Base-by-base conservation (phyloP, 169 alveolate species). In the Cryptosporidium ryanae region DNA sequence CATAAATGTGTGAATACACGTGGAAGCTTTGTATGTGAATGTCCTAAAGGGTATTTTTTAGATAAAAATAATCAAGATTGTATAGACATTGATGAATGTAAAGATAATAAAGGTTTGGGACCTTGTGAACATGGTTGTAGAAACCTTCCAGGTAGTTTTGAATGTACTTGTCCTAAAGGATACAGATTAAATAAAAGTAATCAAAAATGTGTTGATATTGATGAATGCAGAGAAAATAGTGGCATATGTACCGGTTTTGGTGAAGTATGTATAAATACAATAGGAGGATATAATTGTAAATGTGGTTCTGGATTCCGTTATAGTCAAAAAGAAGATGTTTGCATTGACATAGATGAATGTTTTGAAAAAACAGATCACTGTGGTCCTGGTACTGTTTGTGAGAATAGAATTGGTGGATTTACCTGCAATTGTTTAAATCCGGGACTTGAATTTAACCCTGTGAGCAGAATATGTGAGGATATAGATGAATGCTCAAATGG, bases 21-120 rank as follows among this genome's bases (percentile, higher is more conserved):
- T 48, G 94, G 94, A 18, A 71, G 91, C 17, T 91, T 29, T 67
- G 59, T 67, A 17, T 91, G 94, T 64, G 92, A 82, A 64, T 91
- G 94, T 64, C 55, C 84, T 1, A 21, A 10, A 25, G 93, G 93
- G 7, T 84, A 64, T 76, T 27, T 27, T 5, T 64, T 84, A 3
- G 84, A 50, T 23, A 90, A 84, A 55, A 29, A 68, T 48, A 29
- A 57, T 15, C 49, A 65, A 18, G 82, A 65, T 18, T 87, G 94
- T 82, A 21, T 49, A 57, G 91, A 91, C 59, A 70, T 87, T 66
- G 90, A 91, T 44, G 94, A 91, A 43, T 91, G 94, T 66, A 38
- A 55, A 27, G 84, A 82, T 7, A 76, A 76, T 23, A 38, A 44
- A 0, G 87, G 87, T 13, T 25, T 59, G 7, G 87, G 87, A 0